Conservation (phyloP, 2,329 filamentous ascomycete genomes). For the Monosporascus ibericus region DNA sequence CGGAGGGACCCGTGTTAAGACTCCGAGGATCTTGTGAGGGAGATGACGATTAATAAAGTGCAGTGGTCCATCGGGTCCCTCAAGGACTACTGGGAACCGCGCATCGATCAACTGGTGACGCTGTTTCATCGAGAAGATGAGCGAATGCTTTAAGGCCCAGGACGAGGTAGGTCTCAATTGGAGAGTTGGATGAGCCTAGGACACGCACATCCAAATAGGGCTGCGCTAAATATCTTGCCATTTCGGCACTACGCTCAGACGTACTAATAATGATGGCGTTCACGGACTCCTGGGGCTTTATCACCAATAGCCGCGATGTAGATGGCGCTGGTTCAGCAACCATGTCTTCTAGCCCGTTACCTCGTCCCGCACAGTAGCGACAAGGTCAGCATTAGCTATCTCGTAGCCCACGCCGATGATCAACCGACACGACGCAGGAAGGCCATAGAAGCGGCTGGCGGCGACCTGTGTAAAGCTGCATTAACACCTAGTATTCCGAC, state of each 20-base stretch:
- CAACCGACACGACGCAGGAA: too few relatives aligned
- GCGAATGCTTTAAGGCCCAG: slow-evolving; percentile 17
- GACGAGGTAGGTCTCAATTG: slow-evolving; percentile 26
- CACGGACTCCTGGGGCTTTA: slow-evolving; percentile 30
- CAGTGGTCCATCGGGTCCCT: slow-evolving; percentile 30
- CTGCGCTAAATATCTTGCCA: neutral
- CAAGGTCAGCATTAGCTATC: slow-evolving; percentile 29
- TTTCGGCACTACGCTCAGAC: slow-evolving; percentile 33
- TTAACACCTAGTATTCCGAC: too few relatives aligned
- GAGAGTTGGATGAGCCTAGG: slow-evolving; percentile 23
- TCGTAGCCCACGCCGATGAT: too few relatives aligned
- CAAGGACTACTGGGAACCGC: slow-evolving; percentile 30
- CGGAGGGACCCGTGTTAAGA: slow-evolving; percentile 15
- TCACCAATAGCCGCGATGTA: slow-evolving; percentile 30
- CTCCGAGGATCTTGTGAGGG: neutral
- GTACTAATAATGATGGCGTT: slow-evolving; percentile 35
- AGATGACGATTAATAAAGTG: neutral
- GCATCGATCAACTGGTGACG: slow-evolving; percentile 28
- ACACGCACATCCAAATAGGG: neutral
- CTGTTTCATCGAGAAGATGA: slow-evolving; percentile 29
- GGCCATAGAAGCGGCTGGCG: too few relatives aligned
- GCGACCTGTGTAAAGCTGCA: too few relatives aligned
- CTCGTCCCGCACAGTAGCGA: slow-evolving; percentile 25
- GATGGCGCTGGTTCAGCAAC: slow-evolving; percentile 27
- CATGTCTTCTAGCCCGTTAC: slow-evolving; percentile 19